Evolutionary conservation across 2,329 filamentous ascomycete genomes (phyloP), one percentile per base, ranked within the genome.

Genomic region (Verticillium dahliae): DNA sequence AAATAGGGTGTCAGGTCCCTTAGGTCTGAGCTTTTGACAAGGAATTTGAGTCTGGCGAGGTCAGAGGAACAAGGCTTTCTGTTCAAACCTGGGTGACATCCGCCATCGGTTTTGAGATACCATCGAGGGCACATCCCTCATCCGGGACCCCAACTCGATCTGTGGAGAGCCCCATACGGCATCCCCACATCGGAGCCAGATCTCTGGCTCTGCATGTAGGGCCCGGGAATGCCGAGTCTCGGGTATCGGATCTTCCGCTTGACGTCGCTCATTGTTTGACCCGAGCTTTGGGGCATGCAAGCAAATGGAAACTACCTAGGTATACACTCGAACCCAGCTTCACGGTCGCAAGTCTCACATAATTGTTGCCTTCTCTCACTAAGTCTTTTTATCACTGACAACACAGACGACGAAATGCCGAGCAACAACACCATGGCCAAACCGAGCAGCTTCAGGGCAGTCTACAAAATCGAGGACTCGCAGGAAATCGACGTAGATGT

Each of bases 401-500:
- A 10, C 2, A 13, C 7, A 50, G 41, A 27, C 41, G 4, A 57
- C 54, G 58, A 2, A 31, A 31, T 22, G 34, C 31, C 33, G 13
- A 41, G 18, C 22, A 10, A 14, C 22, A 18, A 18, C 27, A 59
- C 15, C 39, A 68, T 68, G 67, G 61, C 64, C 10, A 57, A 15
- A 45, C 60, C 58, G 31, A 14, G 15, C 7, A 60, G 62, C n/a
- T 64, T 70, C 35, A 64, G 65, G 52, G 65, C 63, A n/a, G 66
- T 72, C 22, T 73, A 73, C 67, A 73, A 73, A 62, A 61, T 65
- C 27, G 39, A 71, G 33, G 65, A 66, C 4, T 62, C 62, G 4
- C 68, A 67, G 22, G 68, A 72, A 15, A 71, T 73, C 57, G 68
- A 72, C 56, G 67, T 67, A 18, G 69, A 72, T 11, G 62, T 72